Evolutionary conservation across 2,329 filamentous ascomycete species (phyloP).

Genomic region (Alternaria arborescens): DNA sequence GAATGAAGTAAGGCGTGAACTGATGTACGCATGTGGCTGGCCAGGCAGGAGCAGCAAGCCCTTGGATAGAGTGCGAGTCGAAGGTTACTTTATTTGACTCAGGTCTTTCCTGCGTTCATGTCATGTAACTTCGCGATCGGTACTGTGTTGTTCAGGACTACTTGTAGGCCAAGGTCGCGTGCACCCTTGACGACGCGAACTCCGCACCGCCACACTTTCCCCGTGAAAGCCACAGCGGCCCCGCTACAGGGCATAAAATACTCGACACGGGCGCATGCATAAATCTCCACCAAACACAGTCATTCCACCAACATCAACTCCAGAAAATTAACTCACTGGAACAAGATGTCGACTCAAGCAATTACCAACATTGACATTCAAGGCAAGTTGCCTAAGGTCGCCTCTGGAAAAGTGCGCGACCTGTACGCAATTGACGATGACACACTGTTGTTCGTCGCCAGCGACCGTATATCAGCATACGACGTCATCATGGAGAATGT

Average conservation of each 20-base stretch:
- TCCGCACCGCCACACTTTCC: conserved; percentile 1
- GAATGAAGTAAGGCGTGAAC: conserved; percentile 24
- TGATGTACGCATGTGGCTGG: conserved; percentile 12
- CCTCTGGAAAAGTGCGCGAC: conserved; percentile 80
- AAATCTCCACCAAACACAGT: conserved; percentile 18
- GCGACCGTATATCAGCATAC: conserved; percentile 93
- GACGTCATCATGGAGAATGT: conserved; percentile 89
- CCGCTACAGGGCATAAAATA: conserved; percentile 33
- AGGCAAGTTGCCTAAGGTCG: conserved; percentile 57
- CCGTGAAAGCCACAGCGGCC: conserved; percentile 14
- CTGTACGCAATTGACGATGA: conserved; percentile 76
- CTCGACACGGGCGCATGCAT: conserved; percentile 17
- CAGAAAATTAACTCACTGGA: conserved; percentile 1
- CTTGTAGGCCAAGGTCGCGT: neutral
- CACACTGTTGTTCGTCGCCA: conserved; percentile 82
- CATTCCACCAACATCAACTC: conserved; percentile 9
- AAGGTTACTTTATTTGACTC: neutral
- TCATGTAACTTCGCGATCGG: neutral
- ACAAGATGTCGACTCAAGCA: conserved; percentile 39
- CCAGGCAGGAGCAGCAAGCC: neutral
- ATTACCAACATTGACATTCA: conserved; percentile 46
- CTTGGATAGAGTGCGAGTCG: neutral
- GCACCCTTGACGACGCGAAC: neutral
- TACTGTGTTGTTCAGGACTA: too few species aligned
- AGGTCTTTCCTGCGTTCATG: neutral